Percentiles rank a stretch among this genome's conserved stretches.
Evolutionary conservation across 352 stramenopile genomes (phyloP).

Genomic region (Peronospora farinosa): DNA sequence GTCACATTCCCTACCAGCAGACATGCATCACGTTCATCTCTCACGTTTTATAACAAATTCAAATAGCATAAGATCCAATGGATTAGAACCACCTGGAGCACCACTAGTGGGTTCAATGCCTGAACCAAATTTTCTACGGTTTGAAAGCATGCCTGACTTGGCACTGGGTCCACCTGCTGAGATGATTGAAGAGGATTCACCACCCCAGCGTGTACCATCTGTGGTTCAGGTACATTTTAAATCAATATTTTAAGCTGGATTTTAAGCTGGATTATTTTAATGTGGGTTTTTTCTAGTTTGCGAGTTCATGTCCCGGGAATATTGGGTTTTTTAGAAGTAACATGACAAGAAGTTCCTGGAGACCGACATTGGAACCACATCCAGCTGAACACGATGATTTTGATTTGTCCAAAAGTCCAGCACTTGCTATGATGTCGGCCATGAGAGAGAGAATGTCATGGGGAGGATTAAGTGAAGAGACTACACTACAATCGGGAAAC

Average conservation of each 20-base stretch:
- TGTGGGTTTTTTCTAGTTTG: conserved; percentile 34
- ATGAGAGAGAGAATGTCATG: conserved; percentile 36
- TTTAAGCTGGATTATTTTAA: conserved; percentile 5
- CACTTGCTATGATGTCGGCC: conserved; percentile 58
- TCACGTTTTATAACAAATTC: conserved; percentile 31
- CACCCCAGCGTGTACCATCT: conserved; percentile 27
- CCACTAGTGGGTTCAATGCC: conserved; percentile 58
- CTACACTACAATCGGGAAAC: conserved; percentile 19
- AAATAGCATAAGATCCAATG: conserved; percentile 17
- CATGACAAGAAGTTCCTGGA: conserved; percentile 37
- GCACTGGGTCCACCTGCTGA: conserved; percentile 42
- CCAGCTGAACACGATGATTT: conserved; percentile 43
- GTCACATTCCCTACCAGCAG: conserved; percentile 60
- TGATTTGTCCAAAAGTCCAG: conserved; percentile 64
- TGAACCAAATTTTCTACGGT: conserved; percentile 49
- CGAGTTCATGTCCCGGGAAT: conserved; percentile 60
- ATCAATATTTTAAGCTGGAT: conserved; percentile 2
- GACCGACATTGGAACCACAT: conserved; percentile 22
- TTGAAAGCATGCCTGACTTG: conserved; percentile 55
- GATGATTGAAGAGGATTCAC: conserved; percentile 21
- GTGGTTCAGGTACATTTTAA: conserved; percentile 37
- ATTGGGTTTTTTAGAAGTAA: conserved; percentile 51
- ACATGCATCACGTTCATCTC: conserved; percentile 38
- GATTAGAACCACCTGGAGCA: conserved; percentile 42
- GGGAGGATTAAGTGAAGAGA: conserved; percentile 8